A percentile compares a stretch with the other conserved stretches of the same genome.
Conservation (phyloP, 768 basidiomycete genomes). For the Podaxis sp. region DNA sequence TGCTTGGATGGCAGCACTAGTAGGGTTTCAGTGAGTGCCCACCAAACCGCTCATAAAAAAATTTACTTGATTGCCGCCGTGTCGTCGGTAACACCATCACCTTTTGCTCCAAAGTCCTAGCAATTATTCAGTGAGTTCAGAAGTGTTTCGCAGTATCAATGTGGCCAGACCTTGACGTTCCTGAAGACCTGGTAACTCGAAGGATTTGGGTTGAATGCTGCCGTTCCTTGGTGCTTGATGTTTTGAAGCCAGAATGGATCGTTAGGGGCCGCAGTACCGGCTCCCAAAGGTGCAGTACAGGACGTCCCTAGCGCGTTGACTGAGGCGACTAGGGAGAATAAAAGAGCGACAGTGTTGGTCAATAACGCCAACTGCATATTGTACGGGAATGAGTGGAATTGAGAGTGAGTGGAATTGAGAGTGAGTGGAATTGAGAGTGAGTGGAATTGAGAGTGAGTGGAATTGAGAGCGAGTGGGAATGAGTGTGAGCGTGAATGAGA, state of each 20-base stretch:
- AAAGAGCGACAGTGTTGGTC: conserved; percentile 1
- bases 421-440: too few relatives aligned
- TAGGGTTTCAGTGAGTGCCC: not conserved
- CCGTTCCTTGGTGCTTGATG: conserved; percentile 70
- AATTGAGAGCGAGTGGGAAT: too few relatives aligned
- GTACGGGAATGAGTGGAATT: not conserved
- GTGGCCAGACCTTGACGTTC: conserved; percentile 55
- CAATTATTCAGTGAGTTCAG: conserved; percentile 6
- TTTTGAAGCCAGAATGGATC: conserved; percentile 71
- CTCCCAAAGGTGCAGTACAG: conserved; percentile 42
- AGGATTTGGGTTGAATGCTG: conserved; percentile 61
- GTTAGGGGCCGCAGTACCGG: conserved; percentile 48
- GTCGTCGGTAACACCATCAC: conserved; percentile 71
- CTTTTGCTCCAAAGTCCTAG: conserved; percentile 39
- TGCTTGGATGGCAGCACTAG: conserved; percentile 61
- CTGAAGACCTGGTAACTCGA: conserved; percentile 66
- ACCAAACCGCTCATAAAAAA: not conserved
- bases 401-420: too few relatives aligned
- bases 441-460: too few relatives aligned
- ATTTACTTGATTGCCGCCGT: conserved; percentile 71
- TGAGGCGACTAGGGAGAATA: conserved; percentile 6
- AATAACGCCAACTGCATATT: conserved; percentile 8
- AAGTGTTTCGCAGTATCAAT: not conserved
- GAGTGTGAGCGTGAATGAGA: too few relatives aligned
- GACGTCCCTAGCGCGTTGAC: conserved; percentile 39